A percentile compares a stretch with the other conserved stretches of the same genome.
Conservation (phyloP, 306 rosid species). For the Parietaria judaica region DNA sequence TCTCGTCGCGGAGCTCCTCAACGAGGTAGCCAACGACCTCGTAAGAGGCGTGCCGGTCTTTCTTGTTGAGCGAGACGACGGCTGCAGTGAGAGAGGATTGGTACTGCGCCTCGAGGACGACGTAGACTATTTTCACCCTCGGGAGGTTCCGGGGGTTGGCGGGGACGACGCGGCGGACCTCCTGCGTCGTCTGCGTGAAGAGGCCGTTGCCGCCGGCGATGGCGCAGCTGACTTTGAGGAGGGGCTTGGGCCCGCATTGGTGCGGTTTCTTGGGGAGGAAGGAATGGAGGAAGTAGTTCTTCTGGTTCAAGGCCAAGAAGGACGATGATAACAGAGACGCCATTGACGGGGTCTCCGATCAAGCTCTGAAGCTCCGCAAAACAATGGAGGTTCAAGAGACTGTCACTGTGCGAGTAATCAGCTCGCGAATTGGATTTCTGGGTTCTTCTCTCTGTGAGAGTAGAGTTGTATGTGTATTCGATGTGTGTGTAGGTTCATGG, state of each 20-base stretch:
- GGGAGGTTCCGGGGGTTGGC: slow-evolving; percentile 56
- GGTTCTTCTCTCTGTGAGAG: neutral
- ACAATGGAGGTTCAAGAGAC: neutral
- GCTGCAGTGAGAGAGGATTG: slow-evolving; percentile 86
- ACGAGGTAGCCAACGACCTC: slow-evolving; percentile 90
- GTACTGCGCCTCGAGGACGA: slow-evolving; percentile 94
- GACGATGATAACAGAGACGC: slow-evolving; percentile 72
- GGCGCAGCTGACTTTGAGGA: slow-evolving; percentile 57
- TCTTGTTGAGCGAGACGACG: slow-evolving; percentile 55
- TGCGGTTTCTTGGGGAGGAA: slow-evolving; percentile 61
- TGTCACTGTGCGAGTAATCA: neutral
- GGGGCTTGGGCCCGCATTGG: slow-evolving; percentile 30
- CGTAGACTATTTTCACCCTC: slow-evolving; percentile 71
- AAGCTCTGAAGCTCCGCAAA: no score
- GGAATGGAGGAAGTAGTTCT: slow-evolving; percentile 75
- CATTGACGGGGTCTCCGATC: slow-evolving; percentile 24
- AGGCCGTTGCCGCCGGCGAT: slow-evolving; percentile 74
- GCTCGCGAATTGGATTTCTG: no score
- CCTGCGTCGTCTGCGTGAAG: slow-evolving; percentile 86
- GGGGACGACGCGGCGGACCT: slow-evolving; percentile 83
- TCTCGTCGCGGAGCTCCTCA: slow-evolving; percentile 74
- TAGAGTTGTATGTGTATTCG: neutral
- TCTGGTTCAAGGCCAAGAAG: slow-evolving; percentile 58
- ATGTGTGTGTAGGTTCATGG: neutral
- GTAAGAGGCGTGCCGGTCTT: slow-evolving; percentile 41